Evolutionary conservation across 208 protist species (phyloP).

Genomic region (Kentomonas sorsogonicus): DNA sequence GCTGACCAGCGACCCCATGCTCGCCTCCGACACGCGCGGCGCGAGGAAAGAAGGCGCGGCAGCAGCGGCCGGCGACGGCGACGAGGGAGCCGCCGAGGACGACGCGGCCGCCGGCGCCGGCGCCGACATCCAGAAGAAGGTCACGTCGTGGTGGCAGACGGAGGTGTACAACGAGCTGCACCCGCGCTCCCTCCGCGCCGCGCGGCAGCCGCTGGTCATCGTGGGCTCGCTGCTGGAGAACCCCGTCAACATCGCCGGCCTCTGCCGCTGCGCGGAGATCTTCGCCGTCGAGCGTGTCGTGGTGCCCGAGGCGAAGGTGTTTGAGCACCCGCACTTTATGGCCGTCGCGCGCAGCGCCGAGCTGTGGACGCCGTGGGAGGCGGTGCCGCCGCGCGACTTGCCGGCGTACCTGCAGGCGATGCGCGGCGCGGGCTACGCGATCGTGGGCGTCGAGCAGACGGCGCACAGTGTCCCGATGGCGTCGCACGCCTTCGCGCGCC

Average conservation of each 20-base stretch:
- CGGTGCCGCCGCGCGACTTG: constrained; percentile 48
- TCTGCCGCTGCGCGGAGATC: constrained; percentile 87
- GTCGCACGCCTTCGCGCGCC: constrained; percentile 59
- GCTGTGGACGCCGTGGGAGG: constrained; percentile 84
- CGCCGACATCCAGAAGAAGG: constrained; percentile 85
- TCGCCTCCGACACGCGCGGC: too few species aligned
- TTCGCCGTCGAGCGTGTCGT: constrained; percentile 80
- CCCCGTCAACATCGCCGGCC: constrained; percentile 84
- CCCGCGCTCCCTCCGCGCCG: constrained; percentile 52
- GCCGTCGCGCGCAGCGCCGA: constrained; percentile 84
- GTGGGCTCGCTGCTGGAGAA: constrained; percentile 83
- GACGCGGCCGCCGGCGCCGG: constrained; percentile 14
- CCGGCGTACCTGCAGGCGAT: constrained; percentile 47
- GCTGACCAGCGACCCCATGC: constrained; percentile 37
- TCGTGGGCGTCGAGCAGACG: constrained; percentile 90
- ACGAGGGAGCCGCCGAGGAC: not conserved
- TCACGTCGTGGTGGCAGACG: constrained; percentile 80
- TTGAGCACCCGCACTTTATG: constrained; percentile 86
- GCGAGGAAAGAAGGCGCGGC: constrained; percentile 3
- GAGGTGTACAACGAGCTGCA: constrained; percentile 88
- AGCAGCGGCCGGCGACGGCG: not conserved
- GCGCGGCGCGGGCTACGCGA: constrained; percentile 71
- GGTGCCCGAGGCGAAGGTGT: constrained; percentile 63
- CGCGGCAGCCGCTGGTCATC: constrained; percentile 70
- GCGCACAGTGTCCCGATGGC: constrained; percentile 69